Percentiles rank a stretch among this genome's conserved stretches.
phyloP scores from a whole-genome alignment of 2,329 filamentous ascomycete species.

The Gaeumannomyces tritici region DNA sequence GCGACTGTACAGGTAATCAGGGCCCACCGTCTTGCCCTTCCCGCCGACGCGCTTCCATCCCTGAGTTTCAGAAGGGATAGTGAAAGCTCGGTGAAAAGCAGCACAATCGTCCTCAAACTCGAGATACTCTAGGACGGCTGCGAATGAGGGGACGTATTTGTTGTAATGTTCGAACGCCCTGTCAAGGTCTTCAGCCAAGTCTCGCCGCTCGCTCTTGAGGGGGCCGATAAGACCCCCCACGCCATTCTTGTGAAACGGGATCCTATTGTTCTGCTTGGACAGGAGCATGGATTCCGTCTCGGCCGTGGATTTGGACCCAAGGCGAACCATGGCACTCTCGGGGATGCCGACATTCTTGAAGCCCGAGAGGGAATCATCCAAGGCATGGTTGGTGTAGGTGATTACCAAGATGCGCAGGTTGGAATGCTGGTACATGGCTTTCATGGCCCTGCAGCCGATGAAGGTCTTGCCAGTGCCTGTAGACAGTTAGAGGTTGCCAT shows the following conservation, averaged over 20 bases:
- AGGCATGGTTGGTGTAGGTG: conserved; percentile 59
- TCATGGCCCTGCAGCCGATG: conserved; percentile 54
- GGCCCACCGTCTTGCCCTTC: conserved; percentile 30
- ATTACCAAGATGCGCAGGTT: conserved; percentile 48
- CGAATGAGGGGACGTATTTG: neutral
- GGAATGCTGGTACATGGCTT: conserved; percentile 40
- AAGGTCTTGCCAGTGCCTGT: conserved; percentile 68
- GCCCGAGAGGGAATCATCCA: conserved; percentile 58
- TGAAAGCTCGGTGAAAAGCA: conserved; percentile 42
- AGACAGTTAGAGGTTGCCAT: neutral
- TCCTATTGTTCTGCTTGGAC: conserved; percentile 24
- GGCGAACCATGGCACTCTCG: conserved; percentile 40
- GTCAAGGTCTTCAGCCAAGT: conserved; percentile 13
- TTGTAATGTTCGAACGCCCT: conserved; percentile 10
- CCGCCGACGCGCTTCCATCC: conserved; percentile 37
- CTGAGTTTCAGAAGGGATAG: conserved; percentile 29
- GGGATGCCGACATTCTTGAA: conserved; percentile 49
- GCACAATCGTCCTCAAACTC: conserved; percentile 15
- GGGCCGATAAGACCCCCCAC: conserved; percentile 29
- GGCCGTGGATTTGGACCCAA: conserved; percentile 49
- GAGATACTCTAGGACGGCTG: conserved; percentile 26
- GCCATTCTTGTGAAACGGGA: conserved; percentile 18
- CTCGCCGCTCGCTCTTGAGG: conserved; percentile 24
- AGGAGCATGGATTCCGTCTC: conserved; percentile 39
- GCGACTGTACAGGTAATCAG: conserved; percentile 39